Conservation (phyloP, 2,329 filamentous ascomycete species). For the Penicillium psychrosexuale region DNA sequence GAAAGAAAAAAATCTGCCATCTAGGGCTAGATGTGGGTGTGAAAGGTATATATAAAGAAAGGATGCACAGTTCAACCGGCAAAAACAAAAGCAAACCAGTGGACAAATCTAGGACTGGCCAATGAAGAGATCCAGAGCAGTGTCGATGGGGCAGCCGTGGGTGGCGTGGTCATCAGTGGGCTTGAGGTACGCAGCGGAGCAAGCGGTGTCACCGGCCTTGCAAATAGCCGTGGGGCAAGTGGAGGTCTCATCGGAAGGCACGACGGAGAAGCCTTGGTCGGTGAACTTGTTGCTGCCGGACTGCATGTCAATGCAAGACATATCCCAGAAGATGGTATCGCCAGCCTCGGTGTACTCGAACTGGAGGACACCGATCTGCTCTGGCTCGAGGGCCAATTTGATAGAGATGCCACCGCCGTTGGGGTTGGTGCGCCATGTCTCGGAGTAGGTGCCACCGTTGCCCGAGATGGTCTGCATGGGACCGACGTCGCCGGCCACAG, state of each 20-base stretch:
- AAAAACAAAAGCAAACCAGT: not conserved
- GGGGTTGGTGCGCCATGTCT: constrained; percentile 35
- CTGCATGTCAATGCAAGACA: constrained; percentile 40
- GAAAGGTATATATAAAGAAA: constrained; percentile 8
- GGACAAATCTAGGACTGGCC: constrained; percentile 24
- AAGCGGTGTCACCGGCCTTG: constrained; percentile 34
- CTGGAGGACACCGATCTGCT: constrained; percentile 40
- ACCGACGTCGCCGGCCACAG: constrained; percentile 35
- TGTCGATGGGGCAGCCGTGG: constrained; percentile 38
- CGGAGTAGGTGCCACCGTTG: constrained; percentile 35
- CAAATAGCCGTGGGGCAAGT: constrained; percentile 38
- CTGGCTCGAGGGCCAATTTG: constrained; percentile 37
- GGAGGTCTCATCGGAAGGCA: constrained; percentile 24
- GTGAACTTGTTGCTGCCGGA: constrained; percentile 33
- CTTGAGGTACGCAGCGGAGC: constrained; percentile 40
- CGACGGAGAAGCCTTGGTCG: constrained; percentile 36
- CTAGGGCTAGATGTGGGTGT: constrained; percentile 2
- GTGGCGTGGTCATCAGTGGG: constrained; percentile 43
- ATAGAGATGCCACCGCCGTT: constrained; percentile 44
- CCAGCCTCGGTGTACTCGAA: constrained; percentile 39
- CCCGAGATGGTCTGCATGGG: constrained; percentile 35
- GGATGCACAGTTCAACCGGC: constrained; percentile 28
- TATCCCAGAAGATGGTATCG: constrained; percentile 40
- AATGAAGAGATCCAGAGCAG: constrained; percentile 35
- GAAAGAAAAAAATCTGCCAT: not conserved